These are phyloP conservation scores for Cryphonectria nitschkei DNA, from an alignment of 2,329 filamentous ascomycete species.

Conservation along the genomic window DNA sequence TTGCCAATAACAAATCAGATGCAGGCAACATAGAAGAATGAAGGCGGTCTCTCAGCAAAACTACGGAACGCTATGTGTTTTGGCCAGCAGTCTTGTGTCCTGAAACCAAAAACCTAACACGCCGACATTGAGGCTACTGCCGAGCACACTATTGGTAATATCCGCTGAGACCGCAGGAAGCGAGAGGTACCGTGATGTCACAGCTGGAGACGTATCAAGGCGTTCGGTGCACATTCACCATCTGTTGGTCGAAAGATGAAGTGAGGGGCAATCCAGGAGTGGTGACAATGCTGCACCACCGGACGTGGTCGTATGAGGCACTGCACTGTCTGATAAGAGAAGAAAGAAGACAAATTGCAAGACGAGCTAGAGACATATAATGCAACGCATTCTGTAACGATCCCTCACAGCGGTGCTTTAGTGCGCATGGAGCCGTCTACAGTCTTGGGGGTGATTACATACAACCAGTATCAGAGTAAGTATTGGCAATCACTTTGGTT, in stretches of 20 bases:
- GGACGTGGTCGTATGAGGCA: neutral
- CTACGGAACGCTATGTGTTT: neutral
- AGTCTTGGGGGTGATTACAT: too few species aligned
- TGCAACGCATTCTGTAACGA: too few species aligned
- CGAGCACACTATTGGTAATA: neutral
- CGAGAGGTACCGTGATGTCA: neutral
- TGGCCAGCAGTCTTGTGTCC: neutral
- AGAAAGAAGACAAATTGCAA: too few species aligned
- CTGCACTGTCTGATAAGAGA: too few species aligned
- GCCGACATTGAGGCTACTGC: neutral
- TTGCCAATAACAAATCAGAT: neutral
- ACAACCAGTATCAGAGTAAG: too few species aligned
- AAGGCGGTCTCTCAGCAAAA: neutral
- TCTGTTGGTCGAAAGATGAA: neutral
- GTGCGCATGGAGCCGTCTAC: too few species aligned
- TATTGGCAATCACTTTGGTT: too few species aligned
- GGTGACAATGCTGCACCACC: neutral
- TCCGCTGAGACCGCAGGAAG: neutral
- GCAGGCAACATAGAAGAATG: neutral
- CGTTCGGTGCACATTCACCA: neutral
- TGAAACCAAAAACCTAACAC: neutral
- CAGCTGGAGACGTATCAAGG: neutral
- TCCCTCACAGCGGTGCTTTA: too few species aligned
- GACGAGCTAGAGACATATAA: too few species aligned
- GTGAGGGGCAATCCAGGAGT: too few species aligned